Percentiles rank a stretch among this genome's conserved stretches.
Evolutionary conservation across 2,329 filamentous ascomycete species (phyloP).

Genomic region (Cercospora janseana): DNA sequence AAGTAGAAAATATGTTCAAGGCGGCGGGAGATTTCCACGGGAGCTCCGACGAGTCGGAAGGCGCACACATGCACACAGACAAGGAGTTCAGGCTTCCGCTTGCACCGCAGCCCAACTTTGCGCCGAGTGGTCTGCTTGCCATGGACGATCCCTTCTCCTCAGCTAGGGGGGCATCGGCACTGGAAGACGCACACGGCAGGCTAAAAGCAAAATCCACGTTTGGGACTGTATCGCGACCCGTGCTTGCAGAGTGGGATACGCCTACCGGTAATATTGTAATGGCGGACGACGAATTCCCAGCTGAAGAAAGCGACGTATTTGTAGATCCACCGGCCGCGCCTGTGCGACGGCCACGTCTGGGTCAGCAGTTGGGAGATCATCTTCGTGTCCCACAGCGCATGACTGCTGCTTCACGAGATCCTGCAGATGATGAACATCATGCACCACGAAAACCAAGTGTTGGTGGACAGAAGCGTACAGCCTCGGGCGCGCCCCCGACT

Average conservation of each 20-base stretch:
- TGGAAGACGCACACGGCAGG: constrained; percentile 39
- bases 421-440: constrained; percentile 36
- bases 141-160: constrained; percentile 46
- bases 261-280: constrained; percentile 45
- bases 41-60: constrained; percentile 32
- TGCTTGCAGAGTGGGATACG: constrained; percentile 44
- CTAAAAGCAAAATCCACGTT: constrained; percentile 45
- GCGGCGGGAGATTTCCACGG: constrained; percentile 62
- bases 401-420: constrained; percentile 42
- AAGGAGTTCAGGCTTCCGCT: constrained; percentile 28
- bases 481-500: constrained; percentile 63
- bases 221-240: constrained; percentile 12
- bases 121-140: constrained; percentile 20
- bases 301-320: constrained; percentile 27
- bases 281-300: constrained; percentile 45
- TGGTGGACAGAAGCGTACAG: constrained; percentile 74
- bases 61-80: constrained; percentile 33
- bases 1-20: constrained; percentile 83
- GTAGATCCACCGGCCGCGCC: constrained; percentile 53
- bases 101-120: constrained; percentile 27
- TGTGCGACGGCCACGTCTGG: constrained; percentile 38
- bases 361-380: constrained; percentile 32
- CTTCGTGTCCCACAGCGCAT: constrained; percentile 40
- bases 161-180: constrained; percentile 23
- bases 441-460: constrained; percentile 34